phyloP scores from a whole-genome alignment of 2,329 filamentous ascomycete genomes.

The Alternaria atra region DNA sequence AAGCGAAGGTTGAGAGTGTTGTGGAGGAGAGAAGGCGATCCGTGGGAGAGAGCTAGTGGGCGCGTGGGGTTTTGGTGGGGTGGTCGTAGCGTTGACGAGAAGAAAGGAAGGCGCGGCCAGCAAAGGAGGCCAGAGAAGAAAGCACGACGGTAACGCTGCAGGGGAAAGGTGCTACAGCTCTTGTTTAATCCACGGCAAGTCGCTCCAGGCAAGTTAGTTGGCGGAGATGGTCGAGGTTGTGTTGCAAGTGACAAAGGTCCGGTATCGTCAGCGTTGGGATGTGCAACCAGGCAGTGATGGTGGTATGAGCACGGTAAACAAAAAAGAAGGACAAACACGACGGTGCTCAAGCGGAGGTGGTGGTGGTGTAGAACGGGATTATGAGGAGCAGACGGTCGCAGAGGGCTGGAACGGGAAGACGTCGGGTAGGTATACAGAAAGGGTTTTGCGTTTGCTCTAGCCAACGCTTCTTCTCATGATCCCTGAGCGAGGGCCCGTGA shows the following conservation, averaged over 20 bases:
- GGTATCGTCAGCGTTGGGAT: conserved; percentile 27
- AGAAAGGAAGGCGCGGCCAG: conserved; percentile 22
- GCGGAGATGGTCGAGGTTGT: conserved; percentile 15
- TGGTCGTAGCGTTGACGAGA: conserved; percentile 21
- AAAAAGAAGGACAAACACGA: conserved; percentile 34
- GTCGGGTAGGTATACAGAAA: conserved; percentile 26
- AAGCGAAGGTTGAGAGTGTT: conserved; percentile 6
- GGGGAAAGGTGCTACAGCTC: conserved; percentile 9
- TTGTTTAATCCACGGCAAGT: neutral
- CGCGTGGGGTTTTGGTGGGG: conserved; percentile 32
- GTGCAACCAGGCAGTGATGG: conserved; percentile 4
- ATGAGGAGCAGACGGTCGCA: conserved; percentile 24
- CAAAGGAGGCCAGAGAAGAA: conserved; percentile 14
- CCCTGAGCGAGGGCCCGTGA: conserved; percentile 16
- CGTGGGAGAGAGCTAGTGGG: conserved; percentile 18
- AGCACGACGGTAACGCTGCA: conserved; percentile 19
- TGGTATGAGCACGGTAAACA: conserved; percentile 10
- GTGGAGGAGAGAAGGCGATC: conserved; percentile 20
- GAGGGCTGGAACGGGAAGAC: conserved; percentile 22
- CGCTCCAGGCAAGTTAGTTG: conserved; percentile 6
- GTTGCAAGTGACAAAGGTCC: conserved; percentile 24
- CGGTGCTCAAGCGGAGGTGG: conserved; percentile 12
- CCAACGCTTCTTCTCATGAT: conserved; percentile 16
- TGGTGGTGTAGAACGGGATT: conserved; percentile 15
- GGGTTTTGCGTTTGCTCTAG: conserved; percentile 38